Evolutionary conservation across 2,329 filamentous ascomycete species (phyloP), one percentile per base, ranked within the genome.

Genomic region (Pezicula neosporulosa): DNA sequence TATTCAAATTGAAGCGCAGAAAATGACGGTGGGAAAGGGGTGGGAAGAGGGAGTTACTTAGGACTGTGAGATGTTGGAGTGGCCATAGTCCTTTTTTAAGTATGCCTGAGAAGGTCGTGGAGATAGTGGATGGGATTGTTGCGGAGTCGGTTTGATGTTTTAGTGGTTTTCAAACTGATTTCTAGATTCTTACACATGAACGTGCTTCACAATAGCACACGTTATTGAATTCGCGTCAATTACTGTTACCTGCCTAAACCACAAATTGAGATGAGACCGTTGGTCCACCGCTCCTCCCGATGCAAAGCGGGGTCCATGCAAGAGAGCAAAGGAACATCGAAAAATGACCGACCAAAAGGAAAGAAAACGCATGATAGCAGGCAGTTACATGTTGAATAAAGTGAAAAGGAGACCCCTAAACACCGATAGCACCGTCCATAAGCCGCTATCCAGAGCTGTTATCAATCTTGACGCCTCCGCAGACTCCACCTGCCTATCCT

Each of bases 381-480:
- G 42, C 42, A 44, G 27, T 44, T 44, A 39, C 27, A 44, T 15
- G 27, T 44, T 33, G 30, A 33, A 13, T 5, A 10, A 28, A 44
- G 21, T 21, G 27, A 44, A 44, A 44, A 44, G 41, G 27, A 44
- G 27, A 16, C 19, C n/a, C n/a, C n/a, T 15, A 28, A n/a, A 16
- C 27, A 16, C 42, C 42, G n/a, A 6, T 27, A 44, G 27, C 27
- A 44, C 42, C 42, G 16, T 27, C 27, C 24, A 42, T 27, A 39
- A 21, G 21, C 42, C 42, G 42, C 27, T 28, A 44, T 27, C 27
- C 27, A 44, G 19, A 27, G 21, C 27, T 44, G 42, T 44, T 28
- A 28, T 28, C 42, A 44, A 44, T 44, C 42, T 44, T 16, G 42
- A 44, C 42, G 42, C 42, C 42, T 28, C 42, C 27, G n/a, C 27